A percentile compares a stretch with the other conserved stretches of the same genome.
These are phyloP conservation scores for Xylariaceae sp. DNA, from an alignment of 2,329 filamentous ascomycete genomes.

Conservation along the genomic window DNA sequence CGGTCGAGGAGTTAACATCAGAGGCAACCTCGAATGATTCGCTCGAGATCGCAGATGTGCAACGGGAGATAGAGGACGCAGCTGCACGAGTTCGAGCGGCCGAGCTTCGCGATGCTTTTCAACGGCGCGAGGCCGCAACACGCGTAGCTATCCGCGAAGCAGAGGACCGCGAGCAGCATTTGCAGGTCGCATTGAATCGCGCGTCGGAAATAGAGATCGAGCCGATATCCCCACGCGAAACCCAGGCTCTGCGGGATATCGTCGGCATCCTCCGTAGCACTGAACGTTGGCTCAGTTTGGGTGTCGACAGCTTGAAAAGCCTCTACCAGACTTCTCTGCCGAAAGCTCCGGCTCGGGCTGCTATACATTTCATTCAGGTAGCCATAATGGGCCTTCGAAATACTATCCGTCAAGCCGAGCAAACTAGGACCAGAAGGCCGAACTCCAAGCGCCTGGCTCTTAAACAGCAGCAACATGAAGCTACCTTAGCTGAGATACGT, in stretches of 20 bases:
- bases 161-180: neutral
- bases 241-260: neutral
- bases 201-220: neutral
- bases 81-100: neutral
- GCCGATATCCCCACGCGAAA: neutral
- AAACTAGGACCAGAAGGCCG: neutral
- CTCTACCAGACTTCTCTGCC: too few relatives aligned
- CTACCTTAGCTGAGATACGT: neutral
- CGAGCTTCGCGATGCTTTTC: neutral
- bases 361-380: neutral
- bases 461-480: neutral
- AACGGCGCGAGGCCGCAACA: neutral
- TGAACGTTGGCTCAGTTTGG: neutral
- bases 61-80: neutral
- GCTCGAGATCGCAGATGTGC: neutral
- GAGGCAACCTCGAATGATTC: too few relatives aligned
- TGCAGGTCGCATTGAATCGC: neutral
- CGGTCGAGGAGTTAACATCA: too few relatives aligned
- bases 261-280: neutral
- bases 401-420: neutral
- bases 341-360: neutral
- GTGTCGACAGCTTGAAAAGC: too few relatives aligned
- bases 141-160: neutral
- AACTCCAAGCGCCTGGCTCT: neutral
- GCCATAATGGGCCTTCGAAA: neutral